Conservation (phyloP, 2,329 filamentous ascomycete species). For the Sclerotiophoma versabilis region DNA sequence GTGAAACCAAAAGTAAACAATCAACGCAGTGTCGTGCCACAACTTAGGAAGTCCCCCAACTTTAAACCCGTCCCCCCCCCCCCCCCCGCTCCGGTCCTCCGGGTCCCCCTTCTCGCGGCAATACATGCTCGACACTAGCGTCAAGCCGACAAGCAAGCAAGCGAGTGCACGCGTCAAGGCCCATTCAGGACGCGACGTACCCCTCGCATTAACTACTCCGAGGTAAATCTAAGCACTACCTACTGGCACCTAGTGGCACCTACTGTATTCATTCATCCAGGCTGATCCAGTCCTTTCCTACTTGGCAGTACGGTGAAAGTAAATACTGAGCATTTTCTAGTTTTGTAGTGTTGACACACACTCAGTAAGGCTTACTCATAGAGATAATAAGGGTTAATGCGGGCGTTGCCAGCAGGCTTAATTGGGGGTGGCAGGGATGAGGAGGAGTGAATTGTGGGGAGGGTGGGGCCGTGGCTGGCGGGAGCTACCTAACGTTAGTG, state of each 20-base stretch:
- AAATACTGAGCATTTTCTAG: too few relatives aligned
- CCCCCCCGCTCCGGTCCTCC: too few relatives aligned
- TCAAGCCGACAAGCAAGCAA: background rate
- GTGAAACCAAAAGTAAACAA: too few relatives aligned
- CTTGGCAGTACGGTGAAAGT: too few relatives aligned
- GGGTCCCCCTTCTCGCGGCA: too few relatives aligned
- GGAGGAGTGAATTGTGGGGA: background rate
- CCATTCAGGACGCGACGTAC: background rate
- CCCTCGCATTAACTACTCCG: background rate
- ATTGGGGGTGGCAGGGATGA: background rate
- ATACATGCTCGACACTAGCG: too few relatives aligned
- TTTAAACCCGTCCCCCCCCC: too few relatives aligned
- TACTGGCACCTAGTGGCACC: too few relatives aligned
- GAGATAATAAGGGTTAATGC: background rate
- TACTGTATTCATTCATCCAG: too few relatives aligned
- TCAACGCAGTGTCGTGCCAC: too few relatives aligned
- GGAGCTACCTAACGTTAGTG: background rate
- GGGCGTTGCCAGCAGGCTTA: background rate
- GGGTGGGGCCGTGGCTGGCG: background rate
- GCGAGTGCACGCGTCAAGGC: background rate
- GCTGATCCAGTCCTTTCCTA: too few relatives aligned
- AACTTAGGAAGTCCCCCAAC: too few relatives aligned
- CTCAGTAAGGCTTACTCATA: background rate
- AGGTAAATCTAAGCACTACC: slow-evolving; percentile 2
- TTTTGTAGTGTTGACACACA: background rate